Base-by-base conservation (phyloP, 177 flowering plant species). In the Vitis hybrid region DNA sequence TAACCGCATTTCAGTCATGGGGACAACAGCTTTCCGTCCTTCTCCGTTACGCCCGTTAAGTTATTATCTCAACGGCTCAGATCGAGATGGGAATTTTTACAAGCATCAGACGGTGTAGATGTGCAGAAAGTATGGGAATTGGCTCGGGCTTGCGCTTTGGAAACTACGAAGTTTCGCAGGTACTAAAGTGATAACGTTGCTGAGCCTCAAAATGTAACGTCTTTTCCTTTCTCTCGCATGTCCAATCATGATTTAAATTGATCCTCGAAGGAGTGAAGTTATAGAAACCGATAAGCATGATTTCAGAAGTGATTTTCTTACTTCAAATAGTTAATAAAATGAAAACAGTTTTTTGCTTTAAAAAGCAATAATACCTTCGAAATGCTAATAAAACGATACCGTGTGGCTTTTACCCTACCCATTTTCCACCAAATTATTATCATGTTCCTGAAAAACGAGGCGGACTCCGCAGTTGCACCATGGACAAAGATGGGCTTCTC, bases 21-120 rank as follows among this genome's bases (percentile, higher is more conserved):
- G 19, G 64, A 59, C 71, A 64, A 22, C 50, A 3, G 15, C 65
- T 69, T 69, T 59, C 65, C 65, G 65, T 66, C 68, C 31, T 18
- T 50, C 56, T 19, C 53, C 57, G 55, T 50, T 19, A 55, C 15
- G 17, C 18, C 58, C 58, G 58, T 55, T 55, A 17, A 55, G 15
- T 55, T 15, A 55, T 0, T n/a, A 2, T 14, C 18, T 55, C 17
- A 17, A 14, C 17, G 15, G 58, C 4, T 17, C n/a, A 14, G 15
- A 17, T 14, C 20, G 58, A 14, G 15, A 5, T 14, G 8, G 18
- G 3, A 3, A 4, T 55, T 1, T 55, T 17, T 17, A 14, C 8
- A 55, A 55, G 18, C 15, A 3, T 55, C 6, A 15, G 17, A 55
- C 17, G 58, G n/a, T 14, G 6, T 55, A 2, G 58, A 14, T 55